Base-by-base conservation (phyloP, 306 rosid genomes). In the Cotoneaster glaucophyllus region DNA sequence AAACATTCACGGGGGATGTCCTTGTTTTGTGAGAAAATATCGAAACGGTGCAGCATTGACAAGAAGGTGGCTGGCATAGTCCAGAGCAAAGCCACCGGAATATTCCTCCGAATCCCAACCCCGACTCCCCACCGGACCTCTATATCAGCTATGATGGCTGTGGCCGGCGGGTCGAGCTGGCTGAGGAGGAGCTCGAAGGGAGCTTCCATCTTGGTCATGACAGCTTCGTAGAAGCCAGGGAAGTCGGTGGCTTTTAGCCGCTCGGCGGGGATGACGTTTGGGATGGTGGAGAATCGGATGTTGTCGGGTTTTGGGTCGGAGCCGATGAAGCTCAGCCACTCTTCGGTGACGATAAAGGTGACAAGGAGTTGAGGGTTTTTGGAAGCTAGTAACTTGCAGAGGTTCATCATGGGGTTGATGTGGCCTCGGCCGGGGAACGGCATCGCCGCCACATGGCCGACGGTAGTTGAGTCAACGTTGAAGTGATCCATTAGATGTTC, bases 391-490 rank as follows among this genome's bases (percentile, higher is more conserved):
- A 70, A 57, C 58, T 81, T 84, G 86, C 93, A 88, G 41, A 88
- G 78, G 74, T 67, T 87, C 90, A 91, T 86, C 85, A 89, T 85
- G 11, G 93, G 89, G 78, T 85, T 87, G 70, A 87, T 61, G 73
- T 81, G 91, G 24, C 87, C 87, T 64, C 82, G 70, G n/a, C 78
- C 81, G 13, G 87, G 89, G 19, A 11, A 85, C 4, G 91, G 91
- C 80, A 87, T 61, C 61, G 77, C 91, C 70, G 71, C 82, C 71
- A 83, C 74, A 75, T 85, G 87, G 73, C 64, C 28, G 57, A 64
- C 4, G 24, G 8, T 73, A 31, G 45, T 63, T 57, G 82, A 52
- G 13, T 77, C 63, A 19, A 53, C 64, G 41, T 31, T 63, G 63
- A 29, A 21, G 48, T 5, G 19, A 2, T 29, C 7, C 29, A 28